Evolutionary conservation across 352 stramenopile genomes (phyloP), one percentile per base, ranked within the genome.

Genomic region (Globisporangium cystogenes): DNA sequence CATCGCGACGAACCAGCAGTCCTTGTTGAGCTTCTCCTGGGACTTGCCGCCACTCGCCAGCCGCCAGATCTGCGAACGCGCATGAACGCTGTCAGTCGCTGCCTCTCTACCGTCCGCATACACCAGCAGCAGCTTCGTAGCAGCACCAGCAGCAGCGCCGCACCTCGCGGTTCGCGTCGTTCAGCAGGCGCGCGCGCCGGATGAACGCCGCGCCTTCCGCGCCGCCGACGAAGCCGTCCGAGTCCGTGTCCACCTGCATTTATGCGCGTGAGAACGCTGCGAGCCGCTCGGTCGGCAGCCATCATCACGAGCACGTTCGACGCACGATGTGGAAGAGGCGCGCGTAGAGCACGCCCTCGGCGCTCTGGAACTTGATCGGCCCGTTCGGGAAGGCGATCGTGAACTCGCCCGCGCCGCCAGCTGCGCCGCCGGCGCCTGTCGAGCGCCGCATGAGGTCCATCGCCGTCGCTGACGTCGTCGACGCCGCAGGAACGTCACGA

Each of bases 1-100:
- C 81, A 93, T 93, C 11, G 87, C 86, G 26, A 96, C 76, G 53
- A 96, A 92, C 86, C 86, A 95, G 67, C 76, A 89, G 60, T 95
- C 83, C 46, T 93, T 92, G 57, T 89, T 89, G 12, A 96, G 63
- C 51, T 87, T 90, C 26, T 90, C 68, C 45, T 94, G 80, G 12
- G 85, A 95, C 50, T 87, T 90, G 59, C 86, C 86, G n/a, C 86
- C 86, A 58, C 86, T 95, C 15, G 86, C 82, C 31, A 95, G 60
- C 7, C 86, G 72, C 85, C 85, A 96, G 37, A 95, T 90, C 81
- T 95, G 20, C 11, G 16, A 7, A 3, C n/a, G 2, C 16, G 5
- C 26, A 29, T 5, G 26, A 29, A 5, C 26, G 26, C 26, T 5
- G 26, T 29, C 26, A 29, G 3, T 29, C 26, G 26, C 26, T 29